These are phyloP conservation scores for Aechmea fasciata DNA, from an alignment of 176 grass and related monocot species.

Conservation along the genomic window DNA sequence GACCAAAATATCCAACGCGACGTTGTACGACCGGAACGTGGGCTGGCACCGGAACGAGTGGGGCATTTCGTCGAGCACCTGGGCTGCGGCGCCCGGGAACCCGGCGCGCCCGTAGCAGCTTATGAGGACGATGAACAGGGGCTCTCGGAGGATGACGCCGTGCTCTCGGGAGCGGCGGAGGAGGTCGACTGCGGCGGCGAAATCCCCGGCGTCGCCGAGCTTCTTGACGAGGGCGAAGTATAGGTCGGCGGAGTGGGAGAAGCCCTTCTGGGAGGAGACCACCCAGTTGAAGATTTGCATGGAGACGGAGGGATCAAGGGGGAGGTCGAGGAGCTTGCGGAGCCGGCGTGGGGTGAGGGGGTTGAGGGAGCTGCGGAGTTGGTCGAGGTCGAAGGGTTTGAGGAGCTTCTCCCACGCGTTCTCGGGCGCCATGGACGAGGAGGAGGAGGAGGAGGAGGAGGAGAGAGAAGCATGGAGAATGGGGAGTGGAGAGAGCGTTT, in stretches of 20 bases:
- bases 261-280: conserved; percentile 45
- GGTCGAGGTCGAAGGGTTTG: conserved; percentile 63
- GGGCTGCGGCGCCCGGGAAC: conserved; percentile 37
- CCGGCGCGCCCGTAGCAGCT: conserved; percentile 26
- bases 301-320: conserved; percentile 49
- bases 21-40: conserved; percentile 74
- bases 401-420: conserved; percentile 64
- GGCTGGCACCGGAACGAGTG: conserved; percentile 30
- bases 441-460: neutral
- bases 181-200: conserved; percentile 32
- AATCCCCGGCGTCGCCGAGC: conserved; percentile 35
- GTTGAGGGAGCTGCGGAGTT: conserved; percentile 49
- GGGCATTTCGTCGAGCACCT: conserved; percentile 83
- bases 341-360: conserved; percentile 42
- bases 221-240: conserved; percentile 42
- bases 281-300: conserved; percentile 75
- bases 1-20: conserved; percentile 43
- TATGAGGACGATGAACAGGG: conserved; percentile 34
- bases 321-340: conserved; percentile 33
- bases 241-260: conserved; percentile 35
- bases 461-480: neutral
- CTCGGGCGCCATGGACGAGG: neutral
- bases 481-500: conserved; percentile 5
- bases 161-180: conserved; percentile 26
- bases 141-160: conserved; percentile 44